phyloP scores from a whole-genome alignment of 148 eudicot genomes.

The Oxyria digyna region DNA sequence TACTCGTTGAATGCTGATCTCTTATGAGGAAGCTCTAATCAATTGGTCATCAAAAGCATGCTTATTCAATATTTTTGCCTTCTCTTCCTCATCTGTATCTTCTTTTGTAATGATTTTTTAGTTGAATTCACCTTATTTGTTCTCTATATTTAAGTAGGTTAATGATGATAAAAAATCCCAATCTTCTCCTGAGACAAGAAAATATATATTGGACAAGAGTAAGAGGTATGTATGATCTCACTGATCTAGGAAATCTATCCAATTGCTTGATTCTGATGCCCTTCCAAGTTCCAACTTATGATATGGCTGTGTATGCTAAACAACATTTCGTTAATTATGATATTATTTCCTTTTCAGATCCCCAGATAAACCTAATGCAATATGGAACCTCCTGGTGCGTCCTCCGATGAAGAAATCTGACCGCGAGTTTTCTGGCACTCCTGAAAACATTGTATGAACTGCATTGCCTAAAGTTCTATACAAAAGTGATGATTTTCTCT shows the following conservation, averaged over 20 bases:
- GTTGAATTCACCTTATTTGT: background rate
- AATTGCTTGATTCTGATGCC: background rate
- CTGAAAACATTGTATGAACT: constrained; percentile 35
- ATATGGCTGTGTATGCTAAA: background rate
- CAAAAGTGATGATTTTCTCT: background rate
- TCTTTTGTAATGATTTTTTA: background rate
- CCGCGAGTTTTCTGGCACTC: constrained; percentile 20
- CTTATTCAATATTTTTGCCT: background rate
- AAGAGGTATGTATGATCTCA: constrained; percentile 30
- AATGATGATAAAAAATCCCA: constrained; percentile 4
- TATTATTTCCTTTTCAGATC: constrained; percentile 13
- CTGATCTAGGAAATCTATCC: constrained; percentile 40
- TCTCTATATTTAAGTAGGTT: constrained; percentile 6
- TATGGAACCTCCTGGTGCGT: constrained; percentile 55
- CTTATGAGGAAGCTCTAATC: background rate
- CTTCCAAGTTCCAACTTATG: constrained; percentile 4
- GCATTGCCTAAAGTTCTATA: background rate
- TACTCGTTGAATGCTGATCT: background rate
- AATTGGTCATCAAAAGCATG: background rate
- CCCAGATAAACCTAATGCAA: constrained; percentile 37
- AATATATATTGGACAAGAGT: constrained; percentile 15
- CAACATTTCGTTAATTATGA: background rate
- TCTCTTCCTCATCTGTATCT: background rate
- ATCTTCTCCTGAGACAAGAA: constrained; percentile 9
- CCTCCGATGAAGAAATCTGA: constrained; percentile 38